phyloP scores from a whole-genome alignment of 2,329 filamentous ascomycete species.

The Acephala macrosclerotiorum region DNA sequence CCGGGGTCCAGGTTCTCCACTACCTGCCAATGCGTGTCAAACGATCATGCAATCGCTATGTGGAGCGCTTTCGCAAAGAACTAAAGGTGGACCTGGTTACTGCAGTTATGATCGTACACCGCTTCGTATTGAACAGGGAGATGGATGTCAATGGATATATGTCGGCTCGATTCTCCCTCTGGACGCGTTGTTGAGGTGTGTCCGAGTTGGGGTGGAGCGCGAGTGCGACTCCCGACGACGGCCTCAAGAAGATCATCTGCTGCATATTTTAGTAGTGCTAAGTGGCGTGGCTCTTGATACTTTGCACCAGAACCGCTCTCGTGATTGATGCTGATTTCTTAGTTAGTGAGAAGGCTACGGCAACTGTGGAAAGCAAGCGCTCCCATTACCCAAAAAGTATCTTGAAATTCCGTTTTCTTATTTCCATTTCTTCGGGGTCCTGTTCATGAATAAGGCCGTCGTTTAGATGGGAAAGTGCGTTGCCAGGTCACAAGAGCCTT shows the following conservation, averaged over 20 bases:
- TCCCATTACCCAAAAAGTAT: neutral
- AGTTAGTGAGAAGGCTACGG: neutral
- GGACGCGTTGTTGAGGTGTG: neutral
- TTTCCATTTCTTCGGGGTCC: neutral
- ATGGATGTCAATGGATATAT: neutral
- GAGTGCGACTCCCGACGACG: neutral
- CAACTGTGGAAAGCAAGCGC: neutral
- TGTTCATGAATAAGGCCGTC: neutral
- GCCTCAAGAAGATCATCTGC: neutral
- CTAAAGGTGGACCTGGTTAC: neutral
- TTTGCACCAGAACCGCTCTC: neutral
- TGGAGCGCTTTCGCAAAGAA: neutral
- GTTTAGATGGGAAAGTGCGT: neutral
- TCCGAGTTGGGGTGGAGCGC: neutral
- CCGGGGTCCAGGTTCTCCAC: neutral
- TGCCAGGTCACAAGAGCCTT: neutral
- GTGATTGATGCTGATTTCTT: neutral
- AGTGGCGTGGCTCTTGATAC: neutral
- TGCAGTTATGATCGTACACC: neutral
- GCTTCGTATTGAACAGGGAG: neutral
- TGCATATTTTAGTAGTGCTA: neutral
- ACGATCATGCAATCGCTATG: neutral
- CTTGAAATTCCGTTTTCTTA: no score
- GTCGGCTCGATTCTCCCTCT: neutral
- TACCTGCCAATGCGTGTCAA: neutral